These are phyloP conservation scores for Sordariomycetes sp. DNA, from an alignment of 2,329 filamentous ascomycete species.

Conservation along the genomic window DNA sequence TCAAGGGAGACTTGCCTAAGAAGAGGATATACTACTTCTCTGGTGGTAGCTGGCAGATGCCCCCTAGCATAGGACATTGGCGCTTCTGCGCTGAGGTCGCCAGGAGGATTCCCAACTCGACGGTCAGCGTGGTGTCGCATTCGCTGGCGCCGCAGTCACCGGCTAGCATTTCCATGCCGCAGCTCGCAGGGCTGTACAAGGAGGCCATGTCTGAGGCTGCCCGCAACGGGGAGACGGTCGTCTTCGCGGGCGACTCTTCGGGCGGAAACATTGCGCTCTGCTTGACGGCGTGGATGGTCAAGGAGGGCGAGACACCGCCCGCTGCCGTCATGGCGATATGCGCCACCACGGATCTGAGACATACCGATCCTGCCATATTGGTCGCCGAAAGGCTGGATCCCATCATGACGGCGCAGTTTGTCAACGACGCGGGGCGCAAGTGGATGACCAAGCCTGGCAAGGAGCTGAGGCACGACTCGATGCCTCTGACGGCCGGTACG, in stretches of 20 bases:
- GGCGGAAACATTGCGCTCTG: conserved; percentile 42
- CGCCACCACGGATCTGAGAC: conserved; percentile 29
- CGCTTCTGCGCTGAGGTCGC: conserved; percentile 35
- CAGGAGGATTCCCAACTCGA: conserved; percentile 25
- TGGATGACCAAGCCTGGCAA: conserved; percentile 12
- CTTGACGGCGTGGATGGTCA: conserved; percentile 17
- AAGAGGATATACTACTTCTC: conserved; percentile 40
- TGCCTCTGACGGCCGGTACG: not conserved
- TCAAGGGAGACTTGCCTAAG: conserved; percentile 9
- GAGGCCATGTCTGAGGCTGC: conserved; percentile 27
- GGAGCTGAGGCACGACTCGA: conserved; percentile 13
- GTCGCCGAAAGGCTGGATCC: conserved; percentile 12
- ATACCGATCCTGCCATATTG: conserved; percentile 10
- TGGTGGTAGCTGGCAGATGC: conserved; percentile 46
- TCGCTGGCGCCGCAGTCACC: conserved; percentile 45
- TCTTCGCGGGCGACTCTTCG: conserved; percentile 44
- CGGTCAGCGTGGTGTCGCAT: conserved; percentile 38
- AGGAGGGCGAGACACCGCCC: conserved; percentile 27
- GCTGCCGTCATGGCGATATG: conserved; percentile 25
- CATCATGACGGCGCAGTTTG: conserved; percentile 9
- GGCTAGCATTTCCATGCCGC: conserved; percentile 35
- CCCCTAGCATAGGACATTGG: conserved; percentile 42
- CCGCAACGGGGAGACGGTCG: conserved; percentile 26
- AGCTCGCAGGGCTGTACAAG: conserved; percentile 33
- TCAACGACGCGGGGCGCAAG: conserved; percentile 12